Evolutionary conservation across 768 basidiomycete species (phyloP), one percentile per base, ranked within the genome.

Genomic region (Cyathus striatus): DNA sequence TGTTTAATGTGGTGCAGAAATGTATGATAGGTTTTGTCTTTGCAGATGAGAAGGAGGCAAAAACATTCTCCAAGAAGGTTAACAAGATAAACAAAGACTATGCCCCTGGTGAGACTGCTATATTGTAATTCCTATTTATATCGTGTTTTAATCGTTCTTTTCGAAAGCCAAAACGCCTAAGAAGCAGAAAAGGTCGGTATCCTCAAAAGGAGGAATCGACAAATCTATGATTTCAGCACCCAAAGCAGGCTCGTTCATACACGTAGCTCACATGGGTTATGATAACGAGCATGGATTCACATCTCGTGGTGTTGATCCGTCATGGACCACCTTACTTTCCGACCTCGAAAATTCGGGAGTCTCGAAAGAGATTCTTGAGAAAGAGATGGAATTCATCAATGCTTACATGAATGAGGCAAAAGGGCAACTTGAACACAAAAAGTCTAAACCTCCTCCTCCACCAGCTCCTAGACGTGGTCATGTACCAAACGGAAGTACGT

Each of bases 231-330:
- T 98, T 38, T 93, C 91, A 9, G 86, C 72, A 0, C 94, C 93
- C 2, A 77, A 81, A 3, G 60, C 68, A 1, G 83, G 83, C 12
- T 85, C 85, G 6, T 97, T 97, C 69, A 75, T 79, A 44, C 94
- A 97, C 56, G 75, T 96, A 34, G 91, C 87, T 1, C 94, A 97
- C 58, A 95, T 99, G 88, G 94, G 93, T 10, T 96, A 86, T 60
- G 89, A 96, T 54, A 60, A 77, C 0, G 82, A 95, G 50, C 78
- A 81, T 20, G 95, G 95, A 2, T 97, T 91, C 62, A 85, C 83
- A 0, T 88, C 86, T 1, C 75, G 72, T 13, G 89, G 89, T 41
- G 88, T 99, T 4, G 95, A 99, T 61, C 80, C 89, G 1, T 89
- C 86, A 4, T 98, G 95, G 95, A 70, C 79, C 35, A 68, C 79